A percentile compares a stretch with the other conserved stretches of the same genome.
These are phyloP conservation scores for Penicillium canariense DNA, from an alignment of 495 filamentous ascomycete genomes.

Conservation along the genomic window DNA sequence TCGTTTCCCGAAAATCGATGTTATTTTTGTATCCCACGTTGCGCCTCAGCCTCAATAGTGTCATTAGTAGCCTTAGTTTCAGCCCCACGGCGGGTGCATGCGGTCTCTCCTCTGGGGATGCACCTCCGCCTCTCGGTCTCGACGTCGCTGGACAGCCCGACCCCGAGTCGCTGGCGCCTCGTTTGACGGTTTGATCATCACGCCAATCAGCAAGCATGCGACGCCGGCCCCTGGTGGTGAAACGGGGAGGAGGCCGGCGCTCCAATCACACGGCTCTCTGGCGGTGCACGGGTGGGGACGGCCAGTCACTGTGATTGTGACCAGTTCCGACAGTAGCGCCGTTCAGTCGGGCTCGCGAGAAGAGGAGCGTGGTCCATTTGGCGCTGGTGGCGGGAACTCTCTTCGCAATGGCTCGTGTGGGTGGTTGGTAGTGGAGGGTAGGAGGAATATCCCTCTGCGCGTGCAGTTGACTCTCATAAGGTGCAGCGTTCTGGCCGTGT, in stretches of 20 bases:
- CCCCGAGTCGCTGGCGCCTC: too few relatives aligned
- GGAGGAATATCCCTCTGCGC: neutral
- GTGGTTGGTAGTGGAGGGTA: too few relatives aligned
- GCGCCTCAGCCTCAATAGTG: constrained; percentile 1
- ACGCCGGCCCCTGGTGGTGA: neutral
- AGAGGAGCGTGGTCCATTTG: constrained; percentile 8
- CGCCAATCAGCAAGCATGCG: neutral
- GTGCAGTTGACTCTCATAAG: neutral
- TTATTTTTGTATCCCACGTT: constrained; percentile 1
- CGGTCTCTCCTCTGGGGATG: too few relatives aligned
- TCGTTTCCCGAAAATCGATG: neutral
- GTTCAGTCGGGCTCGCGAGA: neutral
- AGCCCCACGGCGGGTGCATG: too few relatives aligned
- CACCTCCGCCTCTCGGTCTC: too few relatives aligned
- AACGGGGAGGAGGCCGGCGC: neutral
- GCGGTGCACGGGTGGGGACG: neutral
- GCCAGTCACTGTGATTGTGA: constrained; percentile 25
- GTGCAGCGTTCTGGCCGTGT: too few relatives aligned
- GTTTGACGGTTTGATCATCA: neutral
- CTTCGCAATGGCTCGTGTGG: neutral
- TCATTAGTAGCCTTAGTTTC: neutral
- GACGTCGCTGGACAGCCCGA: too few relatives aligned
- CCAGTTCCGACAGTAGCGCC: constrained; percentile 19
- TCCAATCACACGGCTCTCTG: neutral
- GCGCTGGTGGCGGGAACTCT: constrained; percentile 19